These are phyloP conservation scores for Leptomonas pyrrhocoris DNA, from an alignment of 208 protist species.

Conservation along the genomic window DNA sequence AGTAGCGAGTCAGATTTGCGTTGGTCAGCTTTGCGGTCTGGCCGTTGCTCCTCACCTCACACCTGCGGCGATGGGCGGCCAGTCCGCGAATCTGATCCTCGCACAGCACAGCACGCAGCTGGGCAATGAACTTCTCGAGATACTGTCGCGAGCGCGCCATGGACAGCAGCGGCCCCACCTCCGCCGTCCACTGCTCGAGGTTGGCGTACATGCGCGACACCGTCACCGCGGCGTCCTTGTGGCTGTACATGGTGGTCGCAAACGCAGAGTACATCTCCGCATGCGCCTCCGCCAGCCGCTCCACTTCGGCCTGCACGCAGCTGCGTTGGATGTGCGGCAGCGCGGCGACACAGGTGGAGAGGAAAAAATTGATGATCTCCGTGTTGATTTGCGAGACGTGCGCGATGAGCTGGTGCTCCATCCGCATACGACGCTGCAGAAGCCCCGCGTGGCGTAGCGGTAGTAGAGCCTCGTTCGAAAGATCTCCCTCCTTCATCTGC, in stretches of 20 bases:
- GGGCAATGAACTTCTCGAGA: conserved; percentile 54
- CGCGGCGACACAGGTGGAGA: conserved; percentile 42
- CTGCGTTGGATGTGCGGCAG: conserved; percentile 34
- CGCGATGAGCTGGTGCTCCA: conserved; percentile 63
- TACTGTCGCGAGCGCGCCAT: conserved; percentile 25
- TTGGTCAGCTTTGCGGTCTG: conserved; percentile 9
- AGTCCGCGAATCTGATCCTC: conserved; percentile 76
- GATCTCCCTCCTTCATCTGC: not conserved
- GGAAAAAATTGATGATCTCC: conserved; percentile 84
- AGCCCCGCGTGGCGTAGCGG: conserved; percentile 7
- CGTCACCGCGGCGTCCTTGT: conserved; percentile 27
- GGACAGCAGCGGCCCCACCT: conserved; percentile 35
- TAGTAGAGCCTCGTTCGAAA: not conserved
- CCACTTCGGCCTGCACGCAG: conserved; percentile 26
- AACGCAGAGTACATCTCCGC: conserved; percentile 25
- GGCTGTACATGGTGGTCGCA: conserved; percentile 19
- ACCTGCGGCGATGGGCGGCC: conserved; percentile 17
- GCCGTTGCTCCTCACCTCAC: not conserved
- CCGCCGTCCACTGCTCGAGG: conserved; percentile 22
- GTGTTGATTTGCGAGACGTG: conserved; percentile 77
- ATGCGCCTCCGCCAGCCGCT: conserved; percentile 15
- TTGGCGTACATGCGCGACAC: conserved; percentile 22
- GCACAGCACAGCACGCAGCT: conserved; percentile 67
- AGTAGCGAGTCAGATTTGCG: conserved; percentile 5
- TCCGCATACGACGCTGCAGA: conserved; percentile 8